Conservation (phyloP, 2,329 filamentous ascomycete species). For the Diaporthe sp. region DNA sequence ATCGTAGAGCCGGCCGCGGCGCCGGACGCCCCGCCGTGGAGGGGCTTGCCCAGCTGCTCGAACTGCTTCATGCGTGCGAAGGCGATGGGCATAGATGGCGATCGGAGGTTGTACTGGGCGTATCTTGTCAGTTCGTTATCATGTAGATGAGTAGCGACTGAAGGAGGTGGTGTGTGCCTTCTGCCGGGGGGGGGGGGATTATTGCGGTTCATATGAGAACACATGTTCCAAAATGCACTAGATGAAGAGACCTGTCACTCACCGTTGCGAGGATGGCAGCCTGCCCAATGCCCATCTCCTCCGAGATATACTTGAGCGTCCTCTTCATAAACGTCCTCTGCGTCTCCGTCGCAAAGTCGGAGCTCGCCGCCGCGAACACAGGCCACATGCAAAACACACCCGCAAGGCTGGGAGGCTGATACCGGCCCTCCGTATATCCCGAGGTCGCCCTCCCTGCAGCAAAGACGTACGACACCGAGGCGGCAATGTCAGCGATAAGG, state of each 20-base stretch:
- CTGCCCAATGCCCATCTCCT: slow-evolving; percentile 36
- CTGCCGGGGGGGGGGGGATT: too few species aligned
- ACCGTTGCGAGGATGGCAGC: slow-evolving; percentile 33
- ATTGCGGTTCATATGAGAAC: too few species aligned
- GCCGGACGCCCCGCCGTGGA: slow-evolving; percentile 29
- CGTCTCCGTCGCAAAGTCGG: slow-evolving; percentile 31
- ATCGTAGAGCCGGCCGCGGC: slow-evolving; percentile 30
- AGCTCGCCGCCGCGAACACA: slow-evolving; percentile 34
- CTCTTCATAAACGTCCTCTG: slow-evolving; percentile 33
- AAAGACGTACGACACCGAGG: slow-evolving; percentile 34
- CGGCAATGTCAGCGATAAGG: slow-evolving; percentile 28
- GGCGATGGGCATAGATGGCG: slow-evolving; percentile 35
- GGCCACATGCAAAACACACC: slow-evolving; percentile 35
- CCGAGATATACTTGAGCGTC: slow-evolving; percentile 33
- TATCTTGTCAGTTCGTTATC: not conserved
- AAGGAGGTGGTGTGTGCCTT: too few species aligned
- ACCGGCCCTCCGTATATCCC: not conserved
- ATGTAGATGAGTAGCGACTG: not conserved
- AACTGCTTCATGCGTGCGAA: slow-evolving; percentile 35
- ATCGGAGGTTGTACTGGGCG: slow-evolving; percentile 31
- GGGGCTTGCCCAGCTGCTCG: slow-evolving; percentile 27
- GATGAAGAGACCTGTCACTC: not conserved
- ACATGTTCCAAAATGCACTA: too few species aligned
- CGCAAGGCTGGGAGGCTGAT: slow-evolving; percentile 29
- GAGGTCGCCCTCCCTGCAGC: slow-evolving; percentile 7